Base-by-base conservation (phyloP, 2,329 filamentous ascomycete genomes). In the Colletotrichum limetticola region DNA sequence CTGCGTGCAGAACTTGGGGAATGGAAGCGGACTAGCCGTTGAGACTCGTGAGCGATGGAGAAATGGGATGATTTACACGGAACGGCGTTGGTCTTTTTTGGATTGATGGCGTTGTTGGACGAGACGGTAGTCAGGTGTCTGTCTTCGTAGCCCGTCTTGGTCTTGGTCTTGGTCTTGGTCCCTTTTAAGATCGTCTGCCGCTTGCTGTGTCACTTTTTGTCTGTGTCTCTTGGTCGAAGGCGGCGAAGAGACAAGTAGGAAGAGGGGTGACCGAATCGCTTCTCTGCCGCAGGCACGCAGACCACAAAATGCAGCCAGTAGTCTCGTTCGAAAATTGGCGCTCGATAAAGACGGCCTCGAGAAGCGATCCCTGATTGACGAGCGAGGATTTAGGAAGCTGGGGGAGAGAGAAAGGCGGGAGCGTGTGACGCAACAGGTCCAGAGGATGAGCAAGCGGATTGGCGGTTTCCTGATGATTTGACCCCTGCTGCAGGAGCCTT, bases 61-160 rank as follows among this genome's bases (percentile, higher is more conserved):
- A 56, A 64, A 64, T 72, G 59, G 59, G 66, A 72, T 70, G 59
- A 64, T 64, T 69, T 69, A 69, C 66, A 72, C 70, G 32, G n/a
- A 37, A 63, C 28, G 70, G 70, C 65, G 26, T 61, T 22, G 19
- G 42, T 52, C 22, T 58, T 46, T 57, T n/a, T 56, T 65, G 53
- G 37, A 24, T 37, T 49, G 26, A 49, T 49, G 42, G 42, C 42
- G 42, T 49, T 49, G 42, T 49, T 49, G 8, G 19, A 49, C 2
- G 16, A 62, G 24, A 26, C 26, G 49, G 8, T 9, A 28, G 26
- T 62, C 26, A 26, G 37, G 37, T 49, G 58, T 49, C 32, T 35
- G 32, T 35, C 32, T 35, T 5, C 59, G 19, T 49, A 8, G 35
- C 11, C 35, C 58, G 37, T 61, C 19, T 28, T 26, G 37, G 35